phyloP scores from a whole-genome alignment of 306 rosid genomes.

The Corylus americana region DNA sequence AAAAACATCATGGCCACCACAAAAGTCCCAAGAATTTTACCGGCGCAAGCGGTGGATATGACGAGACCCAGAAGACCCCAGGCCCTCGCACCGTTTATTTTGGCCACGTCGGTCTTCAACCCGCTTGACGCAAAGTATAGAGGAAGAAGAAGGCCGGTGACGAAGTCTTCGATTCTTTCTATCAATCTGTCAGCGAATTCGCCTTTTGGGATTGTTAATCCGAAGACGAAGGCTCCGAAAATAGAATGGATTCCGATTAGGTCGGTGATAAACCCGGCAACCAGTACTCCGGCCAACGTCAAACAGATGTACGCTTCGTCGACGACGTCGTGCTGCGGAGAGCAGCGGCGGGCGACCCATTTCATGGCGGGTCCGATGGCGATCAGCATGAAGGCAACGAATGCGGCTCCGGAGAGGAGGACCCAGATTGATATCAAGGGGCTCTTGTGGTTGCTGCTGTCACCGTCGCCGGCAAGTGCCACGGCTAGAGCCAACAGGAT shows the following conservation, averaged over 20 bases:
- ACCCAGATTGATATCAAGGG: constrained; percentile 73
- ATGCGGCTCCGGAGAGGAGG: constrained; percentile 58
- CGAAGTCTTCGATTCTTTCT: constrained; percentile 80
- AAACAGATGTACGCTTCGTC: constrained; percentile 66
- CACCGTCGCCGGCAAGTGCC: constrained; percentile 55
- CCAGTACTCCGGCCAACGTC: constrained; percentile 65
- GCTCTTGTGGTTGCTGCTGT: constrained; percentile 41
- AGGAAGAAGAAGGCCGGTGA: constrained; percentile 73
- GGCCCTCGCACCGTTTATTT: constrained; percentile 50
- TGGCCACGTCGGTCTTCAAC: constrained; percentile 78
- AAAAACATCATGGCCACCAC: constrained; percentile 58
- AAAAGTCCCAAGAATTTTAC: constrained; percentile 81
- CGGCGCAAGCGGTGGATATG: constrained; percentile 66
- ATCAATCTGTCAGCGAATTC: constrained; percentile 56
- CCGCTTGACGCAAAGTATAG: constrained; percentile 87
- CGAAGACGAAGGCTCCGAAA: constrained; percentile 83
- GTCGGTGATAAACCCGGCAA: constrained; percentile 71
- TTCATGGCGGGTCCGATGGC: constrained; percentile 63
- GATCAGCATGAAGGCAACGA: constrained; percentile 63
- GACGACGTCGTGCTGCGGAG: constrained; percentile 39
- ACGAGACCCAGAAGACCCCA: constrained; percentile 78
- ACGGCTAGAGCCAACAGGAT: constrained; percentile 76
- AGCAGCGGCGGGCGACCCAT: constrained; percentile 50
- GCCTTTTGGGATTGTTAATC: constrained; percentile 75
- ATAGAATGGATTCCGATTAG: constrained; percentile 81